Evolutionary conservation across 139 green algal species (phyloP).

Genomic region (Ostreobium quekettii): DNA sequence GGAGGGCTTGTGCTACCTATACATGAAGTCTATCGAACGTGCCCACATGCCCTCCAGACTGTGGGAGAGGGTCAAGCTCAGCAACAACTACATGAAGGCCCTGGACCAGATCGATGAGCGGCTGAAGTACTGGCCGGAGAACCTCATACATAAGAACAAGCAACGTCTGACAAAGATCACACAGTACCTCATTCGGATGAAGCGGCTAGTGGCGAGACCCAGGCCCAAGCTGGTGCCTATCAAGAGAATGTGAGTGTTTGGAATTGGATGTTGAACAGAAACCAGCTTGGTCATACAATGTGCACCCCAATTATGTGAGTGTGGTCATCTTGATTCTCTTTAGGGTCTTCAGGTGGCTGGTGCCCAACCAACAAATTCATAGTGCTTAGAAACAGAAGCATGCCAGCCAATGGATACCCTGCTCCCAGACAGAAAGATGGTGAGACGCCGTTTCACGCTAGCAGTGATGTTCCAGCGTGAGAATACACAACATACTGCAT

Average conservation of each 20-base stretch:
- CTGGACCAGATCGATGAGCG: constrained; percentile 77
- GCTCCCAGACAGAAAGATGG: no score
- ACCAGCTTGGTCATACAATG: no score
- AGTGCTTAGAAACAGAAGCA: no score
- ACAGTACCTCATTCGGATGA: constrained; percentile 97
- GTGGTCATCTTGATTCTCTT: no score
- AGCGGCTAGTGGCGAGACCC: constrained; percentile 69
- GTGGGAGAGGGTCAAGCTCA: constrained; percentile 82
- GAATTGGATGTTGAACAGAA: no score
- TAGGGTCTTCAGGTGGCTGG: no score
- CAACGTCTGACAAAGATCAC: constrained; percentile 99
- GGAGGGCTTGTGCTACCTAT: constrained; percentile 79
- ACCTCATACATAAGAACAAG: constrained; percentile 99
- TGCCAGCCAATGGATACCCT: no score
- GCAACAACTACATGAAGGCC: constrained; percentile 38
- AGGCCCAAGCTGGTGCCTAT: constrained; percentile 82
- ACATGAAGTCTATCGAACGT: constrained; percentile 95
- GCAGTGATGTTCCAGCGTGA: no score
- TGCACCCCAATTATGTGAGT: no score
- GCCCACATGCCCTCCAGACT: constrained; percentile 89
- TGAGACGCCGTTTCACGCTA: no score
- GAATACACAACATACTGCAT: no score
- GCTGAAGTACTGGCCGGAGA: constrained; percentile 91
- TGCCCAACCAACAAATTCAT: no score
- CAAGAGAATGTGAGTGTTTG: constrained; percentile 13